Evolutionary conservation across 768 basidiomycete genomes (phyloP), one percentile per base, ranked within the genome.

Genomic region (Coprinopsis cinerea): DNA sequence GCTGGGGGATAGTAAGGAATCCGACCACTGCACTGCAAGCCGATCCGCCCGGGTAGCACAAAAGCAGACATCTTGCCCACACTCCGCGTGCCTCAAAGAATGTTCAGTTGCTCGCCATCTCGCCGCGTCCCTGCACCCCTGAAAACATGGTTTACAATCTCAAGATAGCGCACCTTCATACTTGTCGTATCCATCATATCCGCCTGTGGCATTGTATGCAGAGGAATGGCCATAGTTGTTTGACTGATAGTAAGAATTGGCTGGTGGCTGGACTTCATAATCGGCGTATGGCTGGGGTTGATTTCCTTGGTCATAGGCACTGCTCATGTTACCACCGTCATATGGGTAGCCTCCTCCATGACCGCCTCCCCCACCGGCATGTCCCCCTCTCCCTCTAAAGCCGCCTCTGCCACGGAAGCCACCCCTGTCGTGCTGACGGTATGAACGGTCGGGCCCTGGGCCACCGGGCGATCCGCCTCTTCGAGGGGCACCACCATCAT

Each of bases 121-220:
- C 40, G 17, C 39, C 55, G 58, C 49, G 60, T 57, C 60, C 58
- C 66, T 68, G 66, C 70, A 71, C 59, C 67, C 62, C 57, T 67
- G 73, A 64, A 66, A 40, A 69, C 60, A 61, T 64, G 64, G 59
- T 59, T 63, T 73, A 77, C 65, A 80, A 74, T 79, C 78, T 82
- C 69, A 82, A 80, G 67, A 78, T 75, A 83, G 87, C 88, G 88
- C 79, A 92, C 88, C 88, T 91, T 90, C 88, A 72, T 70, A 77
- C 70, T 77, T 79, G 55, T 63, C 56, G 67, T 78, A 85, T 55
- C 72, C 82, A 70, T 85, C 82, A 62, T 71, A 77, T 48, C 75
- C 77, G 53, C 72, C 69, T 63, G 76, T 66, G 42, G 60, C 70
- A 69, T 77, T 82, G 63, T 80, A 74, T 61, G 73, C 66, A 57